phyloP scores from a whole-genome alignment of 2,329 filamentous ascomycete species.

The Fonsecaea erecta region DNA sequence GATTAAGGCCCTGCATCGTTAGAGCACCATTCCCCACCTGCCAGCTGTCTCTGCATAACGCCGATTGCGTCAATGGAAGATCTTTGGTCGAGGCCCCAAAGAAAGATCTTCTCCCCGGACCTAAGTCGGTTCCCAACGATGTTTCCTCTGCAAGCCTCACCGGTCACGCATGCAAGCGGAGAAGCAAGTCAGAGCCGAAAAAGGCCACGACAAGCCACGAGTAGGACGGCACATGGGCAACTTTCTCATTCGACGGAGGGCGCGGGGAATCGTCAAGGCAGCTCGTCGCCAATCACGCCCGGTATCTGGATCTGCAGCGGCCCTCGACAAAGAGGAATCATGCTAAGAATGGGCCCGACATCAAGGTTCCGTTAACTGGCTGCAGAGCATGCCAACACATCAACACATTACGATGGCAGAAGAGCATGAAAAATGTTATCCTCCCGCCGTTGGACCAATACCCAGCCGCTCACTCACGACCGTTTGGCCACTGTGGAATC shows the following conservation, averaged over 20 bases:
- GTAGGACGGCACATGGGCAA: background rate
- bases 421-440: constrained; percentile 27
- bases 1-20: constrained; percentile 15
- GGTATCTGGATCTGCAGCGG: constrained; percentile 32
- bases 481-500: constrained; percentile 39
- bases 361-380: constrained; percentile 36
- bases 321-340: constrained; percentile 24
- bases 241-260: constrained; percentile 13
- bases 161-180: constrained; percentile 29
- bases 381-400: constrained; percentile 38
- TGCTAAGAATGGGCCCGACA: constrained; percentile 33
- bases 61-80: constrained; percentile 26
- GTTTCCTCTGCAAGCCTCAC: constrained; percentile 25
- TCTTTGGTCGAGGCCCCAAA: constrained; percentile 7
- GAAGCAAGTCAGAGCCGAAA: constrained; percentile 20
- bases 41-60: constrained; percentile 24
- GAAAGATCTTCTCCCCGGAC: background rate
- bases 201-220: constrained; percentile 18
- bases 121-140: background rate
- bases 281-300: constrained; percentile 28
- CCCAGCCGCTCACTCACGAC: constrained; percentile 27
- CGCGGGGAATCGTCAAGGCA: constrained; percentile 25
- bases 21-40: constrained; percentile 29
- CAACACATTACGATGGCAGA: constrained; percentile 37
- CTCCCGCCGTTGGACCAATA: constrained; percentile 33